Base-by-base conservation (phyloP, 371 early-diverging fungal species). In the Parasitella parasitica region DNA sequence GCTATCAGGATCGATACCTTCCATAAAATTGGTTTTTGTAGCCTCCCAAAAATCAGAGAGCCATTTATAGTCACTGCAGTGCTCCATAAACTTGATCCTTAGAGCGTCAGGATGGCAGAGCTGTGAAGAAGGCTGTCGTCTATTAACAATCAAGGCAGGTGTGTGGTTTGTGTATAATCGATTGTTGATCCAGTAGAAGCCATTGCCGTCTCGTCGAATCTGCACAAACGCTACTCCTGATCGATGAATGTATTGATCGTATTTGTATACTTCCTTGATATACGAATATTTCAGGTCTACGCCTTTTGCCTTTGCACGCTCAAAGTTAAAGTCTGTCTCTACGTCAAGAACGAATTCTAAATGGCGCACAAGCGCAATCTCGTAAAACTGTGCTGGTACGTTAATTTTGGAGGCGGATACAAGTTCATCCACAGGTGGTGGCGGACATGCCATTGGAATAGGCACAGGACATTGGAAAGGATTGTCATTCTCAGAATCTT, bases 151-250 rank as follows among this genome's bases (percentile, higher is more conserved):
- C 16, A 82, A 51, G 0, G 78, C 67, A n/a, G 83, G 80, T 48
- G 83, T 82, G 69, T 88, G 89, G 54, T 88, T 89, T 1, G 90
- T 87, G 54, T 83, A 80, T 18, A 97, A 71, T 26, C 94, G 84
- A 69, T 97, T 97, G 65, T 90, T 93, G 26, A 93, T 87, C 95
- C 96, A 97, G 53, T 87, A 85, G 58, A 95, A 93, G 0, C 96
- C 96, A 4, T 86, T 70, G 4, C 85, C 87, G 6, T 79, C 72
- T 26, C 82, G 83, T 15, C 90, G 80, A 13, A 97, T 90, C 70
- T 95, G 96, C 24, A 98, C 87, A 84, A 97, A 94, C 3, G 94
- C 94, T 2, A 89, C 88, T 0, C 98, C 98, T 0, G 91, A 89
- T 39, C 91, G 83, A 73, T 97, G 97, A 24, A 97, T 87, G 59